Percentiles rank a stretch among this genome's conserved stretches.
These are phyloP conservation scores for Protomyces gravidus DNA, from an alignment of 1,139 yeast genomes.

Conservation along the genomic window DNA sequence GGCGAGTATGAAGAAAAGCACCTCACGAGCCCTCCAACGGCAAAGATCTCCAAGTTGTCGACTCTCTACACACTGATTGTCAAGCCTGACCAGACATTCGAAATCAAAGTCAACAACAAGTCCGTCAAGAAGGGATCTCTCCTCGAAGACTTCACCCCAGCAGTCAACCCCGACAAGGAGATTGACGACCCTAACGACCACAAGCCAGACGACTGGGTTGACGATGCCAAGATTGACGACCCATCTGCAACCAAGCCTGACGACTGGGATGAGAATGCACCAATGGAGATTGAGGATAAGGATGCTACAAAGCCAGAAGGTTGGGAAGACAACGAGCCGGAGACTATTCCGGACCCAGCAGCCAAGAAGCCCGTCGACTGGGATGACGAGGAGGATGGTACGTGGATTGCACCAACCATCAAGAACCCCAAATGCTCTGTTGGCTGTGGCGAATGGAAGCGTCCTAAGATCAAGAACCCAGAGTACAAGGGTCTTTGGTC, in stretches of 20 bases:
- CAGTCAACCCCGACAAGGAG: conserved; percentile 59
- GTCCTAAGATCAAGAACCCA: conserved; percentile 64
- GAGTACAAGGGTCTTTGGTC: conserved; percentile 73
- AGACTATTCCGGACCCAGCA: conserved; percentile 60
- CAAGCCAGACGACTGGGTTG: conserved; percentile 82
- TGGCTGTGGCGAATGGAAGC: conserved; percentile 65
- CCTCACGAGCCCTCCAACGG: conserved; percentile 61
- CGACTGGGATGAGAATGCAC: conserved; percentile 73
- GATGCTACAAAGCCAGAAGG: conserved; percentile 62
- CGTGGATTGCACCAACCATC: conserved; percentile 66
- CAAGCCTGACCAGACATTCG: conserved; percentile 60
- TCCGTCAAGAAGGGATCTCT: conserved; percentile 66
- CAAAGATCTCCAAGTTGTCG: conserved; percentile 53
- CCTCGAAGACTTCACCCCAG: conserved; percentile 56
- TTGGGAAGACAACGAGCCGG: conserved; percentile 68
- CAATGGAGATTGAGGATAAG: conserved; percentile 60
- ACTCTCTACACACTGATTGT: conserved; percentile 74
- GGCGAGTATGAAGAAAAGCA: conserved; percentile 65
- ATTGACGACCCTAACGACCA: conserved; percentile 58
- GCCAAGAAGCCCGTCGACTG: conserved; percentile 66
- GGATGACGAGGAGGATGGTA: conserved; percentile 87
- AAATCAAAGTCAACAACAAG: conserved; percentile 77
- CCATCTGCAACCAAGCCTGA: conserved; percentile 64
- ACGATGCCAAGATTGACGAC: conserved; percentile 59
- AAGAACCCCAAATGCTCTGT: conserved; percentile 66